Base-by-base conservation (phyloP, 345 rosid species). In the Acer campestre region DNA sequence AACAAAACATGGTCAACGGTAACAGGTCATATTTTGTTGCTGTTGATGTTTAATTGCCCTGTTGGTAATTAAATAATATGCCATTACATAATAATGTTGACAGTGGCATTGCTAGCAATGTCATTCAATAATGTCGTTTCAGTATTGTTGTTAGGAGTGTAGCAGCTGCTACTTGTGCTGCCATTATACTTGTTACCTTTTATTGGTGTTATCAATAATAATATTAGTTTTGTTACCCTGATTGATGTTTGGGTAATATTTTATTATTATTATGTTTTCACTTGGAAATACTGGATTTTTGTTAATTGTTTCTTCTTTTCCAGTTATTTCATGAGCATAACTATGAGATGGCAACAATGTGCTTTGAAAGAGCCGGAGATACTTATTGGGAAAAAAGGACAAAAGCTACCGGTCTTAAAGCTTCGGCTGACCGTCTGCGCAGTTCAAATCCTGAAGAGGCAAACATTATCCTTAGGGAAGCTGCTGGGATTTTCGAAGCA, bases 281-380 rank as follows among this genome's bases (percentile, higher is more conserved):
- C n/a, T 0, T 35, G 46, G 53, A 20, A 10, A 23, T 71, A 46
- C 35, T 64, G 49, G 27, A 40, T 3, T 46, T 7, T 11, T 68
- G 49, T 6, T 70, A 40, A 40, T 75, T 25, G 10, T 29, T 72
- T 68, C 25, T 78, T 53, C 29, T 10, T 59, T 17, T 75, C 66
- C 84, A 90, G 91, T 86, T 90, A 25, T 84, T 86, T 51, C 71
- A 31, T 5, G 85, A 83, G 70, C 62, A 69, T 17, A 85, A 85
- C 62, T 90, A 79, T 76, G 83, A 77, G 68, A 86, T 84, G 90
- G 90, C 90, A 31, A 79, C 84, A 22, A 69, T 70, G 75, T 90
- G 91, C 67, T 90, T 90, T 40, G 84, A 81, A 81, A 86, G 76
- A 82, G 90, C 91, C 10, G 80, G 81, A 20, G 86, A 83, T 68